Evolutionary conservation across 345 rosid species (phyloP), one percentile per base, ranked within the genome.

Genomic region (Excoecaria agallocha): DNA sequence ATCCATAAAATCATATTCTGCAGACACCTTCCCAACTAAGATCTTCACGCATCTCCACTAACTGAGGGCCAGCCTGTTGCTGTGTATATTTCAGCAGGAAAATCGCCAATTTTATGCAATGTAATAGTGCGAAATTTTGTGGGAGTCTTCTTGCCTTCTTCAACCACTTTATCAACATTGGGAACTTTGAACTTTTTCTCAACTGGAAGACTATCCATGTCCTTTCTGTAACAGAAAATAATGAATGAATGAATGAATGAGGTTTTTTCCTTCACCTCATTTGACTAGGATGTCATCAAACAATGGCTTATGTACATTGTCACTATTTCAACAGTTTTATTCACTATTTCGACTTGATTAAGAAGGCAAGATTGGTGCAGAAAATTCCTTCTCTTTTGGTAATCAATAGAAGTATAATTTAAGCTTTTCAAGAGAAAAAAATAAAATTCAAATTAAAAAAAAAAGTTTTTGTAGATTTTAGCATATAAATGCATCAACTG

Each of bases 51-150:
- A 68, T 74, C 89, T 48, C 93, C 96, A 69, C 89, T 81, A 64
- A 93, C 80, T n/a, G 98, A 91, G 20, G 99, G 99, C 94, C 89
- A 88, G 73, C 98, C 98, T 46, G 78, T 80, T 37, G 92, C 79
- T 37, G 99, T 93, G 72, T 82, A 91, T 37, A 61, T 83, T 84
- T 93, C 98, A 38, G 86, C 73, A 25, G 89, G 84, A 71, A 92
- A 41, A 4, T 65, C 48, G 55, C 86, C 87, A 66, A 95, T 73
- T 71, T 88, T 80, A 39, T 66, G 70, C 79, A 95, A 76, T 75
- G 81, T 87, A 60, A 93, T 93, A 70, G 72, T 89, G 48, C 94
- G 87, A 78, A 69, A 86, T 81, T 91, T 95, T 30, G 86, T 81
- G 30, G 99, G 79, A 25, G 79, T 66, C 84, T 91, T 95, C 79